Evolutionary conservation across 495 filamentous ascomycete species (phyloP), one percentile per base, ranked within the genome.

Genomic region (Jackrogersella minutella): DNA sequence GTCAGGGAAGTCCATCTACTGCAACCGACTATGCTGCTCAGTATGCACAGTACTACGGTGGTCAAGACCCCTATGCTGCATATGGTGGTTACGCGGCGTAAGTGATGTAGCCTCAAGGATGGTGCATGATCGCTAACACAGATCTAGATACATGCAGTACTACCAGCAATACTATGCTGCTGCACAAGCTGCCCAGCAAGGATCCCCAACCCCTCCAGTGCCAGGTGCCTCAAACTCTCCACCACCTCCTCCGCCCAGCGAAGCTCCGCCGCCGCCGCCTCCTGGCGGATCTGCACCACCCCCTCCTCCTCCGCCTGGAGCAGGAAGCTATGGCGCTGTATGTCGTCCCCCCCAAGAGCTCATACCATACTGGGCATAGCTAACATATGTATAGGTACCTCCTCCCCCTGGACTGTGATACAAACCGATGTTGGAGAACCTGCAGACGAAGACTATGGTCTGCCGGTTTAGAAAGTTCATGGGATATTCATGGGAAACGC

Each of bases 31-130:
- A 96, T 74, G 85, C 85, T 44, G 88, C 91, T 21, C 90, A 93
- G 56, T 96, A 97, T 75, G 91, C 92, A 16, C 91, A 93, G 77
- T 93, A 94, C 66, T 92, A 93, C 69, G 81, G 80, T 36, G 80
- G 85, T 34, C 78, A 80, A 59, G 95, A 99, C 66, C 94, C 94
- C 0, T 99, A 97, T 74, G 93, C 92, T 3, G 88, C 91, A 24
- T 97, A 96, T 63, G 95, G 95, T 58, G 95, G 95, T 22, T 95
- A 95, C 71, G 77, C 79, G 52, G 83, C 84, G 70, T 84, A 77
- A 71, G 73, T 82, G 13, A 39, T 47, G 28, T 65, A 3, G 2
- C 31, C 37, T 40, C 36, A 2, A 31, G 14, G 9, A n/a, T 10
- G 43, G n/a, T 24, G 57, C 14, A 33, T n/a, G 28, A 39, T 30